Evolutionary conservation across 352 stramenopile genomes (phyloP).

Genomic region (Phytophthora fragariae): DNA sequence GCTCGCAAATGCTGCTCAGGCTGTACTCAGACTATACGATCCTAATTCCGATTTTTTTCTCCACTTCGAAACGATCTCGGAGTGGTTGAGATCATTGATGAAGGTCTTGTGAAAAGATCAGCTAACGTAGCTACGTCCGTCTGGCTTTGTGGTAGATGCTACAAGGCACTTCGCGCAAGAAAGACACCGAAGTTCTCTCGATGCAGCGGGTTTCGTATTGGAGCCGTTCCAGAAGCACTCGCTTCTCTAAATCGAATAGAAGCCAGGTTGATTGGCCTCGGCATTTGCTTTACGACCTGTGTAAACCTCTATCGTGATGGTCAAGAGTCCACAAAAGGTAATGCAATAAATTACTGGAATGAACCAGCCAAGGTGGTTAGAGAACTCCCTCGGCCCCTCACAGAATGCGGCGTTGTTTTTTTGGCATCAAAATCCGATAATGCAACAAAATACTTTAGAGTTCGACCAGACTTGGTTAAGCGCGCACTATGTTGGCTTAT

Average conservation of each 20-base stretch:
- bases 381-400: too few relatives aligned
- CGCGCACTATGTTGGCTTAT: constrained; percentile 3
- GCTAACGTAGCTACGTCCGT: too few relatives aligned
- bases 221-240: background rate
- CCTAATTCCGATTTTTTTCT: too few relatives aligned
- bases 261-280: constrained; percentile 5
- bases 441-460: background rate
- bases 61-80: too few relatives aligned
- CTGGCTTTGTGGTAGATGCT: too few relatives aligned
- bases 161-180: too few relatives aligned
- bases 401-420: background rate
- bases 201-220: constrained; percentile 15
- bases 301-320: constrained; percentile 9
- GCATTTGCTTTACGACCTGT: constrained; percentile 18
- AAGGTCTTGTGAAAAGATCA: too few relatives aligned
- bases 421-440: too few relatives aligned
- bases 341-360: constrained; percentile 31
- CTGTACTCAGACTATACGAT: too few relatives aligned
- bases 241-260: constrained; percentile 17
- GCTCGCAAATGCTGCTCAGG: too few relatives aligned
- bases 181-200: constrained; percentile 9
- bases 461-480: constrained; percentile 8
- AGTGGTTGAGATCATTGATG: too few relatives aligned
- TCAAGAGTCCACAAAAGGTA: constrained; percentile 22
- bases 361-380: background rate